These are phyloP conservation scores for Mycena metata DNA, from an alignment of 768 basidiomycete species.

Conservation along the genomic window DNA sequence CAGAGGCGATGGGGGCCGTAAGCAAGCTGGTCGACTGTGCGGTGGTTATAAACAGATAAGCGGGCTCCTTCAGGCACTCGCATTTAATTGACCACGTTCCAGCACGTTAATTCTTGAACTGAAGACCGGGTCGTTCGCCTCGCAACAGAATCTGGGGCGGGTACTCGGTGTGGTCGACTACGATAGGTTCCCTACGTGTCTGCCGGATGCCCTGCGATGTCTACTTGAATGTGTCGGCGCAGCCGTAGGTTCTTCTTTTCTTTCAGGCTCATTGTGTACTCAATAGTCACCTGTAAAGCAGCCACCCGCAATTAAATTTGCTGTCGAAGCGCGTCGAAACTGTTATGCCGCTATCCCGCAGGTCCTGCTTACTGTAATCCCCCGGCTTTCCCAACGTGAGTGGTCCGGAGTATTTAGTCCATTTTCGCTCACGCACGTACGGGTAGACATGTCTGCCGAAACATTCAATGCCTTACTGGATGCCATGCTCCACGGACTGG, in stretches of 20 bases:
- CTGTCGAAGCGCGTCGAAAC: conserved; percentile 56
- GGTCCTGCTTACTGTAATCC: conserved; percentile 60
- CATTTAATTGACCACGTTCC: conserved; percentile 24
- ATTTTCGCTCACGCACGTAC: conserved; percentile 24
- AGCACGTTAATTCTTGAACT: conserved; percentile 77
- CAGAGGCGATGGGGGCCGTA: conserved; percentile 74
- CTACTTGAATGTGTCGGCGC: conserved; percentile 71
- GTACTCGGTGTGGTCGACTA: conserved; percentile 81
- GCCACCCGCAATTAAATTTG: conserved; percentile 41
- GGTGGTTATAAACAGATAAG: conserved; percentile 79
- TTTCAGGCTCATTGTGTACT: conserved; percentile 41
- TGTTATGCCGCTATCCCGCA: conserved; percentile 62
- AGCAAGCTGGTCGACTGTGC: conserved; percentile 80
- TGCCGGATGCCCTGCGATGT: conserved; percentile 67
- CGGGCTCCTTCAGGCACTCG: conserved; percentile 42
- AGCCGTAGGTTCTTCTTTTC: conserved; percentile 54
- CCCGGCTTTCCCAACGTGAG: conserved; percentile 62
- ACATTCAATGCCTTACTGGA: conserved; percentile 64
- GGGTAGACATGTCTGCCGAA: conserved; percentile 62
- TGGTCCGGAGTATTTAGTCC: conserved; percentile 12
- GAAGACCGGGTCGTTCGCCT: conserved; percentile 59
- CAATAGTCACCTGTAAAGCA: conserved; percentile 1
- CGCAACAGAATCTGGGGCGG: conserved; percentile 82
- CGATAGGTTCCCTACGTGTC: conserved; percentile 63
- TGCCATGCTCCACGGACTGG: conserved; percentile 76